Evolutionary conservation across 495 filamentous ascomycete genomes (phyloP).

Genomic region (Aspergillus olivimuriae): DNA sequence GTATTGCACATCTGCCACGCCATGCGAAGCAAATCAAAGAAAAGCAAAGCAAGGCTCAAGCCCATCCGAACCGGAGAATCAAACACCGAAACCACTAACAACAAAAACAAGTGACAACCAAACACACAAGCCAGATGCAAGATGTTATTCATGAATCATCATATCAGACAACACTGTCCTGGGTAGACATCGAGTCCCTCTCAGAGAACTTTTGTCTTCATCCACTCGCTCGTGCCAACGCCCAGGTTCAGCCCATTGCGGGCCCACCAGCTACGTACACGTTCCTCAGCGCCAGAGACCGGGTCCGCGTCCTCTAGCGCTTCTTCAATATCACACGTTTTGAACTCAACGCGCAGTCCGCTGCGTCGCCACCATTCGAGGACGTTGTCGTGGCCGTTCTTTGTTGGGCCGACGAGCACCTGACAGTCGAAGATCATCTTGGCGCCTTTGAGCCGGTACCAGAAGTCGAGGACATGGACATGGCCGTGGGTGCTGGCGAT

Average conservation of each 20-base stretch:
- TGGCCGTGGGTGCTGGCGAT: slow-evolving; percentile 83
- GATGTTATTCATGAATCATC: too few species aligned
- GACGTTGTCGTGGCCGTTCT: slow-evolving; percentile 75
- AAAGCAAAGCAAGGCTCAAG: too few species aligned
- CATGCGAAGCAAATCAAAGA: too few species aligned
- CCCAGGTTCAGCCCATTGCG: slow-evolving; percentile 81
- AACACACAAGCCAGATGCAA: too few species aligned
- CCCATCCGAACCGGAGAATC: too few species aligned
- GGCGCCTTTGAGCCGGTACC: slow-evolving; percentile 69
- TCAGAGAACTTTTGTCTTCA: slow-evolving; percentile 67
- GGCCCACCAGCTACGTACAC: slow-evolving; percentile 84
- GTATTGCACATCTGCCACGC: too few species aligned
- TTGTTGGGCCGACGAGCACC: slow-evolving; percentile 81
- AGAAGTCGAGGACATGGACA: slow-evolving; percentile 74
- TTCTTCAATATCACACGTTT: slow-evolving; percentile 92
- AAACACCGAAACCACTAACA: too few species aligned
- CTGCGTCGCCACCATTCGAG: slow-evolving; percentile 87
- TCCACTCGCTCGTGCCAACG: slow-evolving; percentile 86
- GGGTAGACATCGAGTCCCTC: too few species aligned
- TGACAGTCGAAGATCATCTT: slow-evolving; percentile 87
- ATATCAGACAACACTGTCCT: neutral
- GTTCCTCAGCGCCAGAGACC: slow-evolving; percentile 51
- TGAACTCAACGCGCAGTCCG: slow-evolving; percentile 77
- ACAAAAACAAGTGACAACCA: too few species aligned
- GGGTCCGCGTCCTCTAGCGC: slow-evolving; percentile 80